Base-by-base conservation (phyloP, 1,284 basidiomycete species). In the Melanopsichium pennsylvanicum region DNA sequence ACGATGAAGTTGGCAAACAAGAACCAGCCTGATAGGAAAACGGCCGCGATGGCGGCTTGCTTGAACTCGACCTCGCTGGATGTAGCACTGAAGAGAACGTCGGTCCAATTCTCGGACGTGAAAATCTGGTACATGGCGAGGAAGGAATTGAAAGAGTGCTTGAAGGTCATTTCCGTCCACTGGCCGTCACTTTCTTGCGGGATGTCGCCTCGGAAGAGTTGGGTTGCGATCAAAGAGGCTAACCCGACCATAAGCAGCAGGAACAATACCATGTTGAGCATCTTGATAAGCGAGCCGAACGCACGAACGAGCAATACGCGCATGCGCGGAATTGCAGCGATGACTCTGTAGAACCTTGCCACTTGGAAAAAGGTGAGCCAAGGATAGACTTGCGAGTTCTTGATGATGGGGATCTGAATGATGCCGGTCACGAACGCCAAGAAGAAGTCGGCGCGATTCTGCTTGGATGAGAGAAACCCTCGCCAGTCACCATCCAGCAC, bases 341-440 rank as follows among this genome's bases (percentile, higher is more conserved):
- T 94, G 27, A 97, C 92, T 2, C 95, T 86, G 81, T 98, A 97
- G 84, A 97, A 97, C 67, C 95, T 85, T 61, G 86, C 85, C 6
- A 97, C 84, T 78, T 94, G 91, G 75, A 97, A 91, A 34, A 91
- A 86, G 2, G 92, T 96, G 68, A 97, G 86, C 95, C 95, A 98
- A 0, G 89, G 86, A 76, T 96, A 96, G 3, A 88, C 85, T 3
- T 69, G 55, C 6, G 89, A 89, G 25, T 85, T 68, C 46, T 76
- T 70, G 32, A 97, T 89, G 11, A 78, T 84, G 0, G 95, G 94
- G 34, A 97, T 89, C 80, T 96, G 92, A 29, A 96, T 92, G 75
- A 96, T 84, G 33, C 85, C 88, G 6, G 89, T 89, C 2, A 86
- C 86, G 40, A 96, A 78, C 0, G 90, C 93, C n/a, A 98, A 84